Evolutionary conservation across 768 basidiomycete species (phyloP), one percentile per base, ranked within the genome.

Genomic region (Chlorophyllum brunneum): DNA sequence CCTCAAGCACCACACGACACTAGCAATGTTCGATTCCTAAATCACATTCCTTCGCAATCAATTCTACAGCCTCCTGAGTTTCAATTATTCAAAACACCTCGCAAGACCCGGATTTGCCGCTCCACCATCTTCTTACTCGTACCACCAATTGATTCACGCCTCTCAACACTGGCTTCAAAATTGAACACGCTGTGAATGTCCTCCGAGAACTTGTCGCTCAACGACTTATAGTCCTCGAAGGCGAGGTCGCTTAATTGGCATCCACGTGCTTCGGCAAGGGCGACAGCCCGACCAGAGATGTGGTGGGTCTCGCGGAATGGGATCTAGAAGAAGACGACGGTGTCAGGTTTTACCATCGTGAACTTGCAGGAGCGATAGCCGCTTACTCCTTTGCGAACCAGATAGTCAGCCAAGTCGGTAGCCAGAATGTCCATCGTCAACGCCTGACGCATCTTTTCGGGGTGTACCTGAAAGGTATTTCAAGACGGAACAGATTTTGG

Each of bases 241-340:
- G 83, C 77, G 55, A 99, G 78, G 45, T 89, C 83, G 56, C 91
- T 85, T 36, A 99, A 76, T 61, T 91, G 88, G 60, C 88, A 86
- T 54, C 80, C 77, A 29, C 83, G 81, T 37, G 85, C 74, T 67
- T 99, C 97, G 0, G 95, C 95, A 33, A 98, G 77, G 1, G 95
- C 94, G 40, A 99, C 95, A 16, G 95, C 94, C 11, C 92, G 86
- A 3, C 97, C 97, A 3, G 97, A 98, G 59, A 99, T 84, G 67
- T 99, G 97, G 65, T 99, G 97, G 1, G 97, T 99, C 70, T 98
- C 93, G 38, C 97, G 86, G 83, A 99, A 98, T 6, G 97, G 97
- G 37, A 94, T 90, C 95, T 97, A 60, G 11, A 33, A 46, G 39
- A 29, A 11, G 16, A 30, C 33, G 42, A 38, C 15, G 13, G n/a